Conservation (phyloP, 352 stramenopile species). For the Elongisporangium anandrum region DNA sequence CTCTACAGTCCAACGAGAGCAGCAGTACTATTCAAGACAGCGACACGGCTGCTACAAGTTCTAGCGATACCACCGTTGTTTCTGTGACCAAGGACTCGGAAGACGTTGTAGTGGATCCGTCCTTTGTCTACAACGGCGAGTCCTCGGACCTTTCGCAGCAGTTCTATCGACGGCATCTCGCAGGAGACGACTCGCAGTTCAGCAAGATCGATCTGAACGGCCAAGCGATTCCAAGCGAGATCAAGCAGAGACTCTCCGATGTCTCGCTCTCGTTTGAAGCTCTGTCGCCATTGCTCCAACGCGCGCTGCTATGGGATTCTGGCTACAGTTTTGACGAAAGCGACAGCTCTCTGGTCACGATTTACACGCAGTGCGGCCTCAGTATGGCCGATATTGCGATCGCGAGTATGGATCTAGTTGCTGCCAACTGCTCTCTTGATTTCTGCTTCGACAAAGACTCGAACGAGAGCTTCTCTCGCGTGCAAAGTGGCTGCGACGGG, state of each 20-base stretch:
- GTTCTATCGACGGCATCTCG: slow-evolving; percentile 18
- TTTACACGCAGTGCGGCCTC: slow-evolving; percentile 23
- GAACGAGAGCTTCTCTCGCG: slow-evolving; percentile 4
- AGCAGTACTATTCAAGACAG: neutral
- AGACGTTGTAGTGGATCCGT: slow-evolving; percentile 7
- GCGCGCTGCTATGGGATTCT: slow-evolving; percentile 30
- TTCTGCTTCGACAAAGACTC: neutral
- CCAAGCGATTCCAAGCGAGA: slow-evolving; percentile 9
- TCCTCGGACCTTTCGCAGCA: slow-evolving; percentile 31
- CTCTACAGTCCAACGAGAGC: neutral
- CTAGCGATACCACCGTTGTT: neutral
- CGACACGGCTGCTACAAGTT: neutral
- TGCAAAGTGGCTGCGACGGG: neutral
- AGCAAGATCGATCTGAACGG: slow-evolving; percentile 3
- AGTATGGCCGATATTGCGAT: slow-evolving; percentile 34
- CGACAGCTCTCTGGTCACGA: slow-evolving; percentile 8
- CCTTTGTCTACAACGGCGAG: slow-evolving; percentile 19
- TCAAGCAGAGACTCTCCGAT: slow-evolving; percentile 14
- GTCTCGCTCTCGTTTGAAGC: slow-evolving; percentile 16
- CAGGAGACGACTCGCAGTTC: slow-evolving; percentile 2
- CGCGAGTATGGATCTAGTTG: slow-evolving; percentile 7
- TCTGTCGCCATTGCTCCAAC: slow-evolving; percentile 20
- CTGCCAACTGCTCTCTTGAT: slow-evolving; percentile 13
- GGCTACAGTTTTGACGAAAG: slow-evolving; percentile 16
- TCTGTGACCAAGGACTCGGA: slow-evolving; percentile 9